Evolutionary conservation across 768 basidiomycete genomes (phyloP).

Genomic region (Boletus edulis): DNA sequence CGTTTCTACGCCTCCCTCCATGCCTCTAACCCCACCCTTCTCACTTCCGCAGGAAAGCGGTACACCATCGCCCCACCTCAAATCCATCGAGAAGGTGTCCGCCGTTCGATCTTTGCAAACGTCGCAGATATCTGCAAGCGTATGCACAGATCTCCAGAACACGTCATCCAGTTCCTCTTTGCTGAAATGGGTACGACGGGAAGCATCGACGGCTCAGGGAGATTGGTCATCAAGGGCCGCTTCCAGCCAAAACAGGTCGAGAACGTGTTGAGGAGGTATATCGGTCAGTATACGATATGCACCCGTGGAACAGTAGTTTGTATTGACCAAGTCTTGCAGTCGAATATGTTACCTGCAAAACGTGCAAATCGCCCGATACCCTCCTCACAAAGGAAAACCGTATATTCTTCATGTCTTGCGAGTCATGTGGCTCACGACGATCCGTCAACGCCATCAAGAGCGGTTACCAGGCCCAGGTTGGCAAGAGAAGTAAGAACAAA

Average conservation of each 20-base stretch:
- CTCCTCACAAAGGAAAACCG: constrained; percentile 96
- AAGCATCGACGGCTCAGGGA: constrained; percentile 86
- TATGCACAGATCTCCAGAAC: constrained; percentile 97
- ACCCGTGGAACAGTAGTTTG: neutral
- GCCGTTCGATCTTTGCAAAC: constrained; percentile 96
- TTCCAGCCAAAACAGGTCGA: constrained; percentile 99
- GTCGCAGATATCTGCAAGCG: constrained; percentile 96
- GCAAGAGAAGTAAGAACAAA: constrained; percentile 82
- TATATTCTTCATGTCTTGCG: constrained; percentile 96
- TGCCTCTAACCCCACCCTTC: constrained; percentile 89
- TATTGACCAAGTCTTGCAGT: constrained; percentile 44
- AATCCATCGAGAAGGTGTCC: constrained; percentile 93
- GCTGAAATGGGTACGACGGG: constrained; percentile 98
- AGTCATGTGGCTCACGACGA: constrained; percentile 85
- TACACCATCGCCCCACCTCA: constrained; percentile 97
- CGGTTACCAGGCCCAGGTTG: constrained; percentile 96
- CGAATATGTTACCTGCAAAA: constrained; percentile 99
- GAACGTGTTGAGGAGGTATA: constrained; percentile 93
- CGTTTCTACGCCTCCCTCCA: constrained; percentile 92
- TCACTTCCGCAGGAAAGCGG: constrained; percentile 82
- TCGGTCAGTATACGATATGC: constrained; percentile 56
- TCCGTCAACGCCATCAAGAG: constrained; percentile 98
- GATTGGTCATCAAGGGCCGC: constrained; percentile 94
- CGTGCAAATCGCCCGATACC: constrained; percentile 98
- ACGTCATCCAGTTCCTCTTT: constrained; percentile 96